A percentile compares a stretch with the other conserved stretches of the same genome.
phyloP scores from a whole-genome alignment of 768 basidiomycete species.

The Mycena metata region DNA sequence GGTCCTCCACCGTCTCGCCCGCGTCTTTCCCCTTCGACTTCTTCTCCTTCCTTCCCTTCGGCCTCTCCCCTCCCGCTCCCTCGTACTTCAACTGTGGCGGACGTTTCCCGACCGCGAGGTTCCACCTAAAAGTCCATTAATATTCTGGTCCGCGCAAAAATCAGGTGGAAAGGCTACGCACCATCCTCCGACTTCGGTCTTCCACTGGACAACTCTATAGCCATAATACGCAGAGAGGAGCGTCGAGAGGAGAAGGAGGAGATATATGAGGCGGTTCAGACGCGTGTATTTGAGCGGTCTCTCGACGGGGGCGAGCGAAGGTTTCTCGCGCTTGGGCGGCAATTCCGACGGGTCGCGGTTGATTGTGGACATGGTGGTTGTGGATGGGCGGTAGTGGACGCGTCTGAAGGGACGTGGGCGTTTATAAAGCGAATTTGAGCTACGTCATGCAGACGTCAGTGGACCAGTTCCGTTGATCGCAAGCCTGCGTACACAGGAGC shows the following conservation, averaged over 20 bases:
- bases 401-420: no score
- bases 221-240: constrained; percentile 65
- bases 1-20: constrained; percentile 60
- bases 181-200: constrained; percentile 70
- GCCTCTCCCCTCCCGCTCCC: background rate
- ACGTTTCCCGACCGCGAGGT: constrained; percentile 56
- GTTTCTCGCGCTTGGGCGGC: constrained; percentile 44
- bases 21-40: background rate
- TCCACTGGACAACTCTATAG: constrained; percentile 63
- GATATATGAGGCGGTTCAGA: constrained; percentile 65
- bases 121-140: constrained; percentile 55
- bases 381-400: no score
- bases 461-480: no score
- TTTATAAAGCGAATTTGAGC: no score
- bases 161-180: background rate
- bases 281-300: constrained; percentile 60
- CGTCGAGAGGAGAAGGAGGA: constrained; percentile 55
- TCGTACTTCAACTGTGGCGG: constrained; percentile 43
- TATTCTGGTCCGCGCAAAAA: background rate
- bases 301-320: constrained; percentile 50
- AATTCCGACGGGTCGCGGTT: background rate
- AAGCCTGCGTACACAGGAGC: no score
- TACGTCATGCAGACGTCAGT: no score
- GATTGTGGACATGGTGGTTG: constrained; percentile 5
- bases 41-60: constrained; percentile 27